Percentiles rank a stretch among this genome's conserved stretches.
These are phyloP conservation scores for Fusarium sp. DNA, from an alignment of 2,329 filamentous ascomycete species.

Conservation along the genomic window DNA sequence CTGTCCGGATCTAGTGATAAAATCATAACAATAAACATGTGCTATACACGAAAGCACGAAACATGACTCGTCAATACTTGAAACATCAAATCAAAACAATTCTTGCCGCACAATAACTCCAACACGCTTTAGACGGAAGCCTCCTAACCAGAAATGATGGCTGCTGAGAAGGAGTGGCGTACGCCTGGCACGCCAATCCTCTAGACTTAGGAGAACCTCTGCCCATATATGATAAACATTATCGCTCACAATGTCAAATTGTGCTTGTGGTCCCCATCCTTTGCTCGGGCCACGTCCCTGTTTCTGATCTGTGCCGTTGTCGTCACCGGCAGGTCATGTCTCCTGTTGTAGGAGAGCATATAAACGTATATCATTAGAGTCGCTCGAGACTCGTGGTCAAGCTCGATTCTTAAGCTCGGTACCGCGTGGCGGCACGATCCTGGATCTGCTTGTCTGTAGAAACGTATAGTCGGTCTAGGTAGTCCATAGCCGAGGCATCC, in stretches of 20 bases:
- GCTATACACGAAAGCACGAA: conserved; percentile 31
- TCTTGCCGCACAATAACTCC: conserved; percentile 40
- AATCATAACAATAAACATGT: conserved; percentile 26
- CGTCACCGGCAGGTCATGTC: conserved; percentile 42
- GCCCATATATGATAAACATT: conserved; percentile 46
- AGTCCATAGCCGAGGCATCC: conserved; percentile 85
- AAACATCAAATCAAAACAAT: conserved; percentile 29
- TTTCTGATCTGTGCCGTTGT: conserved; percentile 45
- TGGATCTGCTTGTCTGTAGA: conserved; percentile 83
- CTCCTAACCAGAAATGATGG: conserved; percentile 38
- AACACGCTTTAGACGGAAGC: conserved; percentile 40
- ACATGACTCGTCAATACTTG: conserved; percentile 25
- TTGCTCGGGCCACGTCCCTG: conserved; percentile 38
- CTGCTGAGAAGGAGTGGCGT: conserved; percentile 33
- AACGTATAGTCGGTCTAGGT: conserved; percentile 83
- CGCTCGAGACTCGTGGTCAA: conserved; percentile 39
- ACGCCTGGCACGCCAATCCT: conserved; percentile 26
- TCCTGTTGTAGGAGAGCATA: conserved; percentile 39
- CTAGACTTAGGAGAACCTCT: conserved; percentile 25
- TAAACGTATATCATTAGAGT: conserved; percentile 48
- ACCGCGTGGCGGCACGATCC: conserved; percentile 63
- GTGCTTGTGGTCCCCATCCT: conserved; percentile 26
- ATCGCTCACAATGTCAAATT: conserved; percentile 47
- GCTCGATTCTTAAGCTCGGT: conserved; percentile 46
- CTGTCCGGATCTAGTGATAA: conserved; percentile 28